phyloP scores from a whole-genome alignment of 2,329 filamentous ascomycete genomes.

The Diaporthe amygdali region DNA sequence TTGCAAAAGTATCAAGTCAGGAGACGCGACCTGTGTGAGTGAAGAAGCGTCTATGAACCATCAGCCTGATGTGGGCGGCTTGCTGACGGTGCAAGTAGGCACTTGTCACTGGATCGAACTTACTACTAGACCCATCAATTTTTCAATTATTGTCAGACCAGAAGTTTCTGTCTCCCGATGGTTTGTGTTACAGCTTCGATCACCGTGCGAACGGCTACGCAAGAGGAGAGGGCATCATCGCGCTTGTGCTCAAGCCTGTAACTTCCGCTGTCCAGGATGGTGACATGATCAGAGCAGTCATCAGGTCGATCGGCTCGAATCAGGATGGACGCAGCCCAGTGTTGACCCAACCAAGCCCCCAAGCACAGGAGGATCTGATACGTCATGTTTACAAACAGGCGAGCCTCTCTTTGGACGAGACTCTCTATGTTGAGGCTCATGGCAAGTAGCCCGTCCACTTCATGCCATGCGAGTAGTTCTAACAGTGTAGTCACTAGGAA shows the following conservation, averaged over 20 bases:
- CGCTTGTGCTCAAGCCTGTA: conserved; percentile 46
- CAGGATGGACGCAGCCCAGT: conserved; percentile 44
- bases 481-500: neutral
- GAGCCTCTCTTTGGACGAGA: conserved; percentile 13
- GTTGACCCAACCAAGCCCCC: conserved; percentile 42
- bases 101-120: conserved; percentile 16
- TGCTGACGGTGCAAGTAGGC: neutral
- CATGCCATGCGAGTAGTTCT: neutral
- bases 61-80: neutral
- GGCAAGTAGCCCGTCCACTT: conserved; percentile 8
- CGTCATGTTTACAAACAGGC: conserved; percentile 32
- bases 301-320: conserved; percentile 37
- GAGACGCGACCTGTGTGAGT: neutral
- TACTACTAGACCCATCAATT: conserved; percentile 28
- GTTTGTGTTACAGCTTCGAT: conserved; percentile 40
- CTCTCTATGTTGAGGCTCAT: conserved; percentile 32
- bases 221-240: conserved; percentile 36
- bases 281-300: conserved; percentile 41
- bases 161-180: conserved; percentile 34
- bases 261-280: conserved; percentile 44
- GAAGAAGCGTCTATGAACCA: too few species aligned
- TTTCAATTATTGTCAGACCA: conserved; percentile 22
- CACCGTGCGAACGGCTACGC: conserved; percentile 38
- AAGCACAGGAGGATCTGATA: conserved; percentile 37
- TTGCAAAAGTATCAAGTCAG: neutral